Evolutionary conservation across 2,329 filamentous ascomycete species (phyloP), one percentile per base, ranked within the genome.

Genomic region (Colletotrichum kahawae): DNA sequence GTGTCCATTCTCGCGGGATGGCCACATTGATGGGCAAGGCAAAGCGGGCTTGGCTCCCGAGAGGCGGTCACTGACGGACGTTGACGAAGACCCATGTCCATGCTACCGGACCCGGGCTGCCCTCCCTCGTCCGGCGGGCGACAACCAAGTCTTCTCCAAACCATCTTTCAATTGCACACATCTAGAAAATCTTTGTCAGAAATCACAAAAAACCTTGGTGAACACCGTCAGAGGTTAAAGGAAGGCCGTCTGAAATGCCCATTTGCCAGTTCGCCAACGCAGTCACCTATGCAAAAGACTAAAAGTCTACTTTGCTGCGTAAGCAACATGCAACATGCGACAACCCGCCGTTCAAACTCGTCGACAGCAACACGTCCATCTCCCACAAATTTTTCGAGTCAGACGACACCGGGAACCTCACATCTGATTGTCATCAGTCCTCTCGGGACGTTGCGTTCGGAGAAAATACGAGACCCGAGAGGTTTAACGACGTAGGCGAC

Each of bases 41-140:
- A 31, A 36, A 18, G 51, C 54, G 54, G 34, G 43, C 67, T 70
- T 71, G 62, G 54, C 71, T 62, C 51, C 31, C 54, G 71, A 71
- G 54, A 62, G 38, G 54, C 16, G 51, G 67, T 66, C 67, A 60
- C 67, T 54, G 60, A 59, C 62, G 43, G 21, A 29, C 31, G 54
- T 66, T 74, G 71, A 65, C 62, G 36, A 51, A 74, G 54, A 74
- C 21, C 71, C 71, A 74, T 67, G 68, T 67, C 71, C 71, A 67
- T 74, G 71, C 31, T 63, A 38, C 71, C 34, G 67, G 60, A 66
- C 67, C 60, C 51, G 54, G 71, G 54, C 54, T 62, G 24, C 54
- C 60, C 71, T 68, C 54, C 60, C 71, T 68, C 60, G 51, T 34
- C 57, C 24, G 31, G 51, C 48, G 16, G 51, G 59, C 57, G 65